Conservation (phyloP, 768 basidiomycete genomes). For the Termitomyces heimii region DNA sequence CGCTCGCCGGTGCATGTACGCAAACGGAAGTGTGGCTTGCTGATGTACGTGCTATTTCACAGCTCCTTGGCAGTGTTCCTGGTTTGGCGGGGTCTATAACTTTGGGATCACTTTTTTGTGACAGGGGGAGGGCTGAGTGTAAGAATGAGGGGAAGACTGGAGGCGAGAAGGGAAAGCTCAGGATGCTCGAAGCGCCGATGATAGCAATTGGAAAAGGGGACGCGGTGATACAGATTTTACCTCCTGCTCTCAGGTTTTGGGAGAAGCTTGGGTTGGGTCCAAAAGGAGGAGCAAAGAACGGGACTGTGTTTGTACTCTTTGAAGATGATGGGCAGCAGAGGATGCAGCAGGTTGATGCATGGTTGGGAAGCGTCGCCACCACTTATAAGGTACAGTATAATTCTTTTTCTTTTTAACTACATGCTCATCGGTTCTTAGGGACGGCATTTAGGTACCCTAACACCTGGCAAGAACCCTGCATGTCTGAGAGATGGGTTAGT, state of each 20-base stretch:
- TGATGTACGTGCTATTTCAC: slow-evolving; percentile 43
- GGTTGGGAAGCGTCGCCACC: slow-evolving; percentile 49
- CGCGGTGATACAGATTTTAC: slow-evolving; percentile 60
- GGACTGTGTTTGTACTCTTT: slow-evolving; percentile 61
- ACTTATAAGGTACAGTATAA: slow-evolving; percentile 51
- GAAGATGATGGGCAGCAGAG: slow-evolving; percentile 53
- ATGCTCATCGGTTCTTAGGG: slow-evolving; percentile 31
- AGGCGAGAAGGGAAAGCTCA: neutral
- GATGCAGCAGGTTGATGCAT: slow-evolving; percentile 42
- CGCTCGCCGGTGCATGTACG: slow-evolving; percentile 3
- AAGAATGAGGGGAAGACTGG: neutral
- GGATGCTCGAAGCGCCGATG: slow-evolving; percentile 36
- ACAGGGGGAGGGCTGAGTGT: neutral
- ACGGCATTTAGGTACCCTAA: slow-evolving; percentile 54
- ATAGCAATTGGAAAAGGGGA: slow-evolving; percentile 65
- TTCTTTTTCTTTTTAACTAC: slow-evolving; percentile 1
- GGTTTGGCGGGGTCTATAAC: slow-evolving; percentile 31
- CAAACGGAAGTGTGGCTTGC: slow-evolving; percentile 39
- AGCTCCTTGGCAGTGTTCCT: slow-evolving; percentile 34
- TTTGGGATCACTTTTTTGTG: slow-evolving; percentile 34
- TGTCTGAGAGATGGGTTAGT: slow-evolving; percentile 53
- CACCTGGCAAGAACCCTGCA: slow-evolving; percentile 40
- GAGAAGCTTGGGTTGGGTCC: slow-evolving; percentile 77
- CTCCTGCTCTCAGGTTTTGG: slow-evolving; percentile 78
- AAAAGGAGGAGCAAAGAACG: slow-evolving; percentile 63